Evolutionary conservation across 768 basidiomycete genomes (phyloP), one percentile per base, ranked within the genome.

Genomic region (Russula griseocarnosa): DNA sequence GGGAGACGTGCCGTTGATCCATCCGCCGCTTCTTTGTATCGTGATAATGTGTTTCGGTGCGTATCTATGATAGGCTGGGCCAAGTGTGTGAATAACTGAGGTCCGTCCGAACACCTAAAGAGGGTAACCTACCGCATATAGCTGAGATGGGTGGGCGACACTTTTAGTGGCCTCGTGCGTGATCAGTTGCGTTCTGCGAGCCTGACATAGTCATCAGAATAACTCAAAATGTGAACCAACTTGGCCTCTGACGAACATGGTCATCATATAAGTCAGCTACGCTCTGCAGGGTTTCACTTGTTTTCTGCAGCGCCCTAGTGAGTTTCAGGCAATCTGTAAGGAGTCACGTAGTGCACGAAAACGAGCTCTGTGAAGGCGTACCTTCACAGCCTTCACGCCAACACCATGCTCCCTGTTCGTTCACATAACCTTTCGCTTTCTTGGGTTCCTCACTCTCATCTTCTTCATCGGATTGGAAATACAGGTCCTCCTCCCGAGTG

Each of bases 231-330:
- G 3, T 36, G 14, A 26, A 11, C 22, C 32, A 18, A 42, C 26
- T 34, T 20, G 34, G 34, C 11, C 49, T n/a, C 30, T 26, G 5
- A 76, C 86, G 16, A 59, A 88, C 90, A 75, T 90, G 87, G 58
- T 88, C 85, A 65, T 91, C 90, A 65, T 89, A 90, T 42, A 92
- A 71, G 73, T 90, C 88, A 1, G 89, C 89, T 3, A 92, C 83
- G 59, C 76, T 85, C 69, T 90, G 88, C 58, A 93, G 70, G 0
- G 83, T 82, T 67, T 92, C 92, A 9, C 83, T 82, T 0, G 86
- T 84, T 71, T 84, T 86, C 71, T 92, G 90, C 67, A 92, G 77
- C 0, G 86, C 88, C 69, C 88, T 92, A 1, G 88, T 91, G 55
- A 92, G 75, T 60, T 81, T 81, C n/a, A 93, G 74, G 71, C 92